Evolutionary conservation across 345 rosid species (phyloP).

Genomic region (Mallotus nudiflorus): DNA sequence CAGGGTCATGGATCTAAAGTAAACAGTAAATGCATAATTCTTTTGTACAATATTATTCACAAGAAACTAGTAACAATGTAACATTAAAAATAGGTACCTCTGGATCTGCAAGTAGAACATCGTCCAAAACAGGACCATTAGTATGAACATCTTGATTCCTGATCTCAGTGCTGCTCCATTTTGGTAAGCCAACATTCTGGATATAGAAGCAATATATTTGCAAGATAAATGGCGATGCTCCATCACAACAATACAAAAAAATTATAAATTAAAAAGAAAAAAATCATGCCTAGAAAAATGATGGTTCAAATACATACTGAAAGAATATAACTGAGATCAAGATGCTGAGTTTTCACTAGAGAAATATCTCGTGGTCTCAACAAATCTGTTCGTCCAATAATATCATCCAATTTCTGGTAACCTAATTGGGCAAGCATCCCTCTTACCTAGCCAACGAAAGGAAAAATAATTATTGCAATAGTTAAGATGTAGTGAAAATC

Average conservation of each 20-base stretch:
- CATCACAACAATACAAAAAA: conserved; percentile 11
- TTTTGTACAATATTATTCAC: not conserved
- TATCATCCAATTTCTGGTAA: conserved; percentile 83
- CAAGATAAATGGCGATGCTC: conserved; percentile 1
- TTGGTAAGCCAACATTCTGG: conserved; percentile 84
- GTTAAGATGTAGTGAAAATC: not conserved
- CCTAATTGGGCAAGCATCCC: conserved; percentile 93
- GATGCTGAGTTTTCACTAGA: conserved; percentile 96
- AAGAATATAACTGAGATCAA: conserved; percentile 77
- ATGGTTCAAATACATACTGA: conserved; percentile 49
- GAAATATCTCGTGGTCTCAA: conserved; percentile 85
- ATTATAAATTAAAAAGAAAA: too few relatives aligned
- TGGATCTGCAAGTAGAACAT: conserved; percentile 72
- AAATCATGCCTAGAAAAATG: conserved; percentile 1
- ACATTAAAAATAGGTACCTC: conserved; percentile 47
- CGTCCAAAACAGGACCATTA: conserved; percentile 88
- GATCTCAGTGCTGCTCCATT: conserved; percentile 84
- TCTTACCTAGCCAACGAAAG: conserved; percentile 62
- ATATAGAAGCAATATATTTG: conserved; percentile 21
- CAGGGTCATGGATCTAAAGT: not conserved
- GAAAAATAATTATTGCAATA: not conserved
- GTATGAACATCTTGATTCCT: conserved; percentile 89
- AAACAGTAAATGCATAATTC: too few relatives aligned
- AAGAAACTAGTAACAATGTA: not conserved
- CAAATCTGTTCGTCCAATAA: conserved; percentile 83